Evolutionary conservation across 176 grass and related monocot genomes (phyloP).

Genomic region (Saccharum officinarum): DNA sequence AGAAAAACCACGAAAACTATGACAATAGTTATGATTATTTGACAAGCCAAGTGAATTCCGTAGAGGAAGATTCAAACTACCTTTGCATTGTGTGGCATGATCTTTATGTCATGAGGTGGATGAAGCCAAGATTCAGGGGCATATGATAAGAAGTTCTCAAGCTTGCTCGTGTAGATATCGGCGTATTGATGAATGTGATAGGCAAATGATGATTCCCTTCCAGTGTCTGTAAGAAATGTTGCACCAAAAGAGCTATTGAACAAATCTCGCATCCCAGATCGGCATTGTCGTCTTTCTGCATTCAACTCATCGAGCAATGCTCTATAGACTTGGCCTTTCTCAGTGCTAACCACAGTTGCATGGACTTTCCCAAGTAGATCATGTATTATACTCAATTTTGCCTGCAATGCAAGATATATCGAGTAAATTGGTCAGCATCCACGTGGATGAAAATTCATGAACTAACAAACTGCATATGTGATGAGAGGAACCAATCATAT

Average conservation of each 20-base stretch:
- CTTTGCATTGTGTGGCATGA: constrained; percentile 98
- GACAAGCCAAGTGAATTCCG: not conserved
- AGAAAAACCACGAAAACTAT: not conserved
- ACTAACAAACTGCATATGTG: not conserved
- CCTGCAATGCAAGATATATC: constrained; percentile 48
- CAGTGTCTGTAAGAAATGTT: constrained; percentile 95
- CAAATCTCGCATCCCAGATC: constrained; percentile 67
- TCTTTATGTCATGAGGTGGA: constrained; percentile 96
- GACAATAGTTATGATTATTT: not conserved
- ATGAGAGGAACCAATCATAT: not conserved
- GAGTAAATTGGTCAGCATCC: not conserved
- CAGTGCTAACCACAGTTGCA: constrained; percentile 76
- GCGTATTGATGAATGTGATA: constrained; percentile 99
- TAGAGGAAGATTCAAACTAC: constrained; percentile 35
- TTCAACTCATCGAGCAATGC: constrained; percentile 81
- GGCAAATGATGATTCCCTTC: constrained; percentile 89
- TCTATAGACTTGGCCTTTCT: constrained; percentile 86
- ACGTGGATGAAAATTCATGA: constrained; percentile 12
- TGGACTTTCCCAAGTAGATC: constrained; percentile 89
- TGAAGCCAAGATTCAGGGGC: constrained; percentile 90
- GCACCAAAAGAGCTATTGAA: constrained; percentile 87
- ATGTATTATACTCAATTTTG: constrained; percentile 95
- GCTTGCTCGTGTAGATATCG: constrained; percentile 93
- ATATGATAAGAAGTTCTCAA: constrained; percentile 76
- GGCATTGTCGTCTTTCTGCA: constrained; percentile 70